Evolutionary conservation across 805 yeast genomes (phyloP), one percentile per base, ranked within the genome.

Genomic region (Ogataea nakhonphanomensis): DNA sequence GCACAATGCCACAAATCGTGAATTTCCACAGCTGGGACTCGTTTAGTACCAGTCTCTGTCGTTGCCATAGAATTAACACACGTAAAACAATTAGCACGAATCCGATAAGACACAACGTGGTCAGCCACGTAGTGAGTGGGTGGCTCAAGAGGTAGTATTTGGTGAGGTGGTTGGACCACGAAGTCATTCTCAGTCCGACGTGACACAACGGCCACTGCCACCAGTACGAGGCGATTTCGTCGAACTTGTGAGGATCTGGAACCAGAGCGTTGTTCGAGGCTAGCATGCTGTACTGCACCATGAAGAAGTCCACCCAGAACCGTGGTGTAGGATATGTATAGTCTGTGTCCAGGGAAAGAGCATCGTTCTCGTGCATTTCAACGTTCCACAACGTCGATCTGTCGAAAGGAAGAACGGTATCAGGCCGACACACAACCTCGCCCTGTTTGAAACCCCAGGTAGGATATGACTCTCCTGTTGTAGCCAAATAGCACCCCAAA

Each of bases 401-500:
- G 59, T 84, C 88, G 4, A 44, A 35, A 11, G 39, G 44, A 1
- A 50, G 12, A 11, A 40, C 31, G 39, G 79, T 67, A 0, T 76
- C 61, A 6, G 67, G 56, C 48, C 76, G 76, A 62, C 95, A 85
- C 7, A 80, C 76, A 30, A 85, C 86, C 62, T 85, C 95, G 48
- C 96, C 95, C 70, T 93, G 99, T 60, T 88, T 78, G 76, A 91
- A 93, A 14, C 99, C 99, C 99, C 99, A 93, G 12, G 79, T 80
- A 13, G 99, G 99, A 58, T 90, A 80, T 17, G 77, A 61, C 50
- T 70, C 66, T 32, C 96, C 97, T 8, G 93, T 74, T 10, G 91
- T 85, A 50, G 90, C 85, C 57, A 93, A 68, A 62, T 89, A 90
- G 62, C 97, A 95, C 30, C 84, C 84, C 55, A 88, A 61, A 8